Percentiles rank a stretch among this genome's conserved stretches.
phyloP scores from a whole-genome alignment of 2,329 filamentous ascomycete genomes.

The Fusarium denticulatum region DNA sequence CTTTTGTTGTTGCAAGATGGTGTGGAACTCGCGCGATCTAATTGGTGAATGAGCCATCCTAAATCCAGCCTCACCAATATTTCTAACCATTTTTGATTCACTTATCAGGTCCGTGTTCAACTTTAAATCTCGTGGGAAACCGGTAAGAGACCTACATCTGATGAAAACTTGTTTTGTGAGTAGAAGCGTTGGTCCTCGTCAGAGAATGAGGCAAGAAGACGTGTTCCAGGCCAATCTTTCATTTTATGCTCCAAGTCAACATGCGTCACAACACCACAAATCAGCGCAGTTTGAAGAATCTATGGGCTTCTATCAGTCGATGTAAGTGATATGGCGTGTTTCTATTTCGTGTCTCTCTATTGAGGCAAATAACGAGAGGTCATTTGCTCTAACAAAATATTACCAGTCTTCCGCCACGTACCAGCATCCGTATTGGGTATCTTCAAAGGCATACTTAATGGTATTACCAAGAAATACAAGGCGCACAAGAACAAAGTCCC shows the following conservation, averaged over 20 bases:
- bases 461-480: too few relatives aligned
- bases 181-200: not conserved
- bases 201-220: not conserved
- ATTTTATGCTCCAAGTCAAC: accelerated
- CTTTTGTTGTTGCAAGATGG: accelerated
- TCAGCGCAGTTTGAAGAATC: accelerated
- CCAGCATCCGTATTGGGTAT: accelerated
- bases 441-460: too few relatives aligned
- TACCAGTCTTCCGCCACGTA: not conserved
- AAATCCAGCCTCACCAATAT: not conserved
- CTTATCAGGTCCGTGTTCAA: not conserved
- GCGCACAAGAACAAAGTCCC: not conserved
- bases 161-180: not conserved
- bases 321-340: not conserved
- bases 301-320: not conserved
- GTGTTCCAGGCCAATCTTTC: not conserved
- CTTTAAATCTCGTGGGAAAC: not conserved
- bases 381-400: not conserved
- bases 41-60: not conserved
- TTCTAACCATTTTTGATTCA: not conserved
- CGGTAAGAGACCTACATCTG: too few relatives aligned
- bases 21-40: not conserved
- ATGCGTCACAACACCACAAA: not conserved
- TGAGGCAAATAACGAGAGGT: accelerated
- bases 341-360: accelerated